phyloP scores from a whole-genome alignment of 495 filamentous ascomycete species.

The Schizothecium vesticola region DNA sequence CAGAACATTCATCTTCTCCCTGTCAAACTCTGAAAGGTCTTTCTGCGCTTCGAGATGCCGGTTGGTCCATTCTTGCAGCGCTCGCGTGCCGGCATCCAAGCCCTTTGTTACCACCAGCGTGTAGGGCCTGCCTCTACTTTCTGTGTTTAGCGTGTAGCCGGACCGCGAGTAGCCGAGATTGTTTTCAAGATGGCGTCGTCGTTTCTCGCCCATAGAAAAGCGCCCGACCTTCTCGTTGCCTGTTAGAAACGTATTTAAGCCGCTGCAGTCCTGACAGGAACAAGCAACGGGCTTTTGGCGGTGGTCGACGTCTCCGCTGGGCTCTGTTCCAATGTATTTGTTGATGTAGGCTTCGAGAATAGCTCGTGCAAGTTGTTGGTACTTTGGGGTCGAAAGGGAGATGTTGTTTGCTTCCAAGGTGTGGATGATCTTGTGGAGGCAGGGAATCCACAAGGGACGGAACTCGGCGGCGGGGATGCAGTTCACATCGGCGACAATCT shows the following conservation, averaged over 20 bases:
- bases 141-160: neutral
- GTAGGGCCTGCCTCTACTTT: neutral
- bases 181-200: neutral
- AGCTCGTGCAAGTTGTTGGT: slow-evolving; percentile 14
- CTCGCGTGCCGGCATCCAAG: neutral
- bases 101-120: slow-evolving; percentile 4
- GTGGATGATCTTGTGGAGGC: slow-evolving; percentile 15
- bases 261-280: neutral
- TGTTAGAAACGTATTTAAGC: neutral
- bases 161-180: neutral
- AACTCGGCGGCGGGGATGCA: slow-evolving; percentile 9
- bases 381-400: slow-evolving; percentile 5
- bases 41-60: neutral
- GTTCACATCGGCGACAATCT: slow-evolving; percentile 9
- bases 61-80: neutral
- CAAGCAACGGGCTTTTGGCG: neutral
- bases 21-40: slow-evolving; percentile 5
- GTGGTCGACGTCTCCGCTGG: slow-evolving; percentile 6
- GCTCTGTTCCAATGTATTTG: slow-evolving; percentile 13
- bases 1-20: slow-evolving; percentile 3
- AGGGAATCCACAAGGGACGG: slow-evolving; percentile 19
- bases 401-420: slow-evolving; percentile 10
- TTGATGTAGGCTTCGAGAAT: slow-evolving; percentile 16
- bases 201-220: neutral
- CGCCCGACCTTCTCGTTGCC: slow-evolving; percentile 3